Base-by-base conservation (phyloP, 2,329 filamentous ascomycete species). In the Fusarium phyllophilum region DNA sequence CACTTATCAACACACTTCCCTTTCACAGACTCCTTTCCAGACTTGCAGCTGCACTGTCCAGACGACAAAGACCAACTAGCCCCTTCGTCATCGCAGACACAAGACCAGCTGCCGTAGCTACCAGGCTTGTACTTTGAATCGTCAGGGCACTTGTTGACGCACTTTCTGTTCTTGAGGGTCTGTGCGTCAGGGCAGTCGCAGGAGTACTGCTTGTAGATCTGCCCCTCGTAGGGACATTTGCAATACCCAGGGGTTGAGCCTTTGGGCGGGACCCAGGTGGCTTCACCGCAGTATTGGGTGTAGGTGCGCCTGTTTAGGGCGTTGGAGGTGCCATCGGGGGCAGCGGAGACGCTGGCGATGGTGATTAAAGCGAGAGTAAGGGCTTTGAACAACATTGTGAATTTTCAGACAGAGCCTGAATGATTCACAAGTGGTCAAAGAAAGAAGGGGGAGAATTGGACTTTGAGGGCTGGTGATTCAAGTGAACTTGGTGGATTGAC, bases 401-500 rank as follows among this genome's bases (percentile, higher is more conserved):
- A 13, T 7, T 3, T 22, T 3, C n/a, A 26, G 33, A 13, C 3
- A 0, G 24, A 24, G 10, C 33, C 17, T 26, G 18, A 2, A 8
- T 34, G 9, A 15, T 3, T 39, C 34, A 10, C 34, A 9, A 39
- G 20, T n/a, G 14, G 5, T 13, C 24, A 13, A 54, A 39, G 7
- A 5, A 38, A 13, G 24, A n/a, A 6, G 14, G 11, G 5, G 1
- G 3, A 2, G 9, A 22, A 24, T 22, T 13, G 5, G 8, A 39
- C 31, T 36, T 11, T n/a, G 24, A 39, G 20, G 17, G 10, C 14
- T 13, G 34, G 20, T 29, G 24, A 2, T 29, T 3, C 1, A 13
- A 26, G 2, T 17, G 24, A 17, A 5, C 10, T 18, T 18, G 7
- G 2, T 13, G 14, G 18, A 10, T 3, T 7, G 3, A 13, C 6